A percentile compares a stretch with the other conserved stretches of the same genome.
Evolutionary conservation across 495 filamentous ascomycete genomes (phyloP).

Genomic region (Elaphomyces granulatus): DNA sequence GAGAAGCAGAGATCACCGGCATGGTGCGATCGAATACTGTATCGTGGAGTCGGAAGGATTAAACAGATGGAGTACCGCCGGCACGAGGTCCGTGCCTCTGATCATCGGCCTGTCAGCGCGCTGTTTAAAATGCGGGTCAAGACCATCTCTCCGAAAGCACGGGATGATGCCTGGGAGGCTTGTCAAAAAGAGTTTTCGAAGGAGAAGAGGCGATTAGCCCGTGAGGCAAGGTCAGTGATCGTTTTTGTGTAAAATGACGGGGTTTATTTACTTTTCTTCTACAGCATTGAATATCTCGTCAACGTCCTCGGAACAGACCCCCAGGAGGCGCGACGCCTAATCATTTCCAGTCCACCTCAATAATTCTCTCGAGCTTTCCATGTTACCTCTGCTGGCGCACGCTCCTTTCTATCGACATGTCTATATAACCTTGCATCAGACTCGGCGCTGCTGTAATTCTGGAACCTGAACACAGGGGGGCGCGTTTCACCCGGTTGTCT

Average conservation of each 20-base stretch:
- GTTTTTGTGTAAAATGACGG: background rate
- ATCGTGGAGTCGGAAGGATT: conserved; percentile 67
- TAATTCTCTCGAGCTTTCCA: background rate
- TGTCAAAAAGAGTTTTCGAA: conserved; percentile 59
- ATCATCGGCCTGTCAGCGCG: conserved; percentile 87
- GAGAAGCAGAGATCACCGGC: conserved; percentile 94
- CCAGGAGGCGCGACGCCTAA: conserved; percentile 24
- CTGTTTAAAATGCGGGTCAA: conserved; percentile 70
- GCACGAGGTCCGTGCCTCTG: conserved; percentile 78
- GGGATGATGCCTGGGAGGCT: conserved; percentile 49
- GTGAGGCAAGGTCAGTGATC: conserved; percentile 43
- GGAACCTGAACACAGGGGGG: too few species aligned
- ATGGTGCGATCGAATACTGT: conserved; percentile 91
- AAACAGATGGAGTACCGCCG: conserved; percentile 76
- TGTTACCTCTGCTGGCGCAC: too few species aligned
- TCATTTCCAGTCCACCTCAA: conserved; percentile 2
- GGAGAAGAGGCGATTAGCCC: conserved; percentile 45
- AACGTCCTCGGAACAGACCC: conserved; percentile 35
- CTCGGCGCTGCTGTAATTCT: too few species aligned
- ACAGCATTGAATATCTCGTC: conserved; percentile 38
- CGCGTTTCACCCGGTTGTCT: too few species aligned
- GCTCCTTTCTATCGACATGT: background rate
- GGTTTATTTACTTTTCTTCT: background rate
- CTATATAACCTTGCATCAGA: background rate
- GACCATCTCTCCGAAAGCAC: conserved; percentile 51